Conservation (phyloP, 2,329 filamentous ascomycete genomes). For the Neocatenulostroma microsporum region DNA sequence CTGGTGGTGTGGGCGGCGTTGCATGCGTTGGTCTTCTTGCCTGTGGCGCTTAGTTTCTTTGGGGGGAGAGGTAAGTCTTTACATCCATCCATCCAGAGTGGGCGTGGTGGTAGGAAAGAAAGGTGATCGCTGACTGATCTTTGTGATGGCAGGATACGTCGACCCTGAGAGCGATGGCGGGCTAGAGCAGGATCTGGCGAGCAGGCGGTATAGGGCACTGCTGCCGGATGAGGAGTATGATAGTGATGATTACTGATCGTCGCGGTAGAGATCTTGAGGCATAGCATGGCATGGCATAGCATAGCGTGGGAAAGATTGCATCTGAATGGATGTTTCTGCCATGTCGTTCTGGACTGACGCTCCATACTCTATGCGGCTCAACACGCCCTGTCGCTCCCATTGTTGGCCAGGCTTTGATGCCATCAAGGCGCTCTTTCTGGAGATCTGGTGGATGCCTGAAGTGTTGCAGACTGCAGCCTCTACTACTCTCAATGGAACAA, state of each 20-base stretch:
- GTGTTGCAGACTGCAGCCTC: too few species aligned
- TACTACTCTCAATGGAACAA: too few species aligned
- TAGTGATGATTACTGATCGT: conserved; percentile 55
- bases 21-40: conserved; percentile 85
- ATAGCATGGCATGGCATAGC: background rate
- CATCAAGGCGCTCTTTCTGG: too few species aligned
- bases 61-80: conserved; percentile 65
- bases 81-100: background rate
- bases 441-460: too few species aligned
- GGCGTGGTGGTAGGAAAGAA: background rate
- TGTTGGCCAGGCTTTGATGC: too few species aligned
- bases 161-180: conserved; percentile 83
- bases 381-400: too few species aligned
- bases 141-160: conserved; percentile 56
- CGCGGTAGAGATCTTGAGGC: background rate
- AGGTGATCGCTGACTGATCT: conserved; percentile 5
- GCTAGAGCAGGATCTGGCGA: conserved; percentile 79
- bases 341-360: too few species aligned
- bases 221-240: conserved; percentile 71
- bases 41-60: conserved; percentile 75
- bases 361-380: too few species aligned
- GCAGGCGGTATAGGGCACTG: conserved; percentile 67
- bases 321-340: too few species aligned
- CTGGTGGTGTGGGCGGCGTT: conserved; percentile 81
- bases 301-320: too few species aligned